Base-by-base conservation (phyloP, 2,329 filamentous ascomycete genomes). In the Aquanectria penicillioides region DNA sequence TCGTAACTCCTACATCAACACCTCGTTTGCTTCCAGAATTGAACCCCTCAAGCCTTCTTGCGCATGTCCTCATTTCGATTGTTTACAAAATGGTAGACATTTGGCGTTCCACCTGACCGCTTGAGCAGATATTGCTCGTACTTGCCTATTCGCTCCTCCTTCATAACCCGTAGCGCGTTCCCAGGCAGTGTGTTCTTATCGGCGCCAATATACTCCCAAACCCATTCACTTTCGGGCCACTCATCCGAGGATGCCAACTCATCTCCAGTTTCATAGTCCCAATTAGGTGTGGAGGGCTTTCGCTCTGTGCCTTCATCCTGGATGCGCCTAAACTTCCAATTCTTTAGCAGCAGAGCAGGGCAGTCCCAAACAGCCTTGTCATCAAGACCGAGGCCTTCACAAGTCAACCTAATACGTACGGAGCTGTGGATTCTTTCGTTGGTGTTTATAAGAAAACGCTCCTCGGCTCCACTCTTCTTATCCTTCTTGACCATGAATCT, bases 351-450 rank as follows among this genome's bases (percentile, higher is more conserved):
- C 7, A 85, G 72, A 0, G 83, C 78, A 0, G 77, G 68, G 15
- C 80, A 82, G 13, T 73, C 70, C 81, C 83, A 86, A n/a, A 75
- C 56, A 1, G 68, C 72, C 20, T 72, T 69, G 64, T 86, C 83
- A 60, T 86, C 78, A 26, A 82, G 73, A 1, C 78, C 81, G 3
- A 83, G 76, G 2, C 83, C 84, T 47, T 78, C 69, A 58, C 80
- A 81, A 2, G 80, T 80, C 12, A 86, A 76, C 4, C 83, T 79
- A n/a, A 84, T 76, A 1, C 84, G 78, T 2, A 84, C 84, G 2
- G 81, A 83, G 59, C 80, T 80, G 67, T 86, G 84, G 28, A 86
- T 78, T 8, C 80, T 78, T 70, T 86, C 84, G 64, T 85, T 83
- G 9, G 84, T 86, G 59, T 82, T 77, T 48, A 78, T 68, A 22